A percentile compares a stretch with the other conserved stretches of the same genome.
These are phyloP conservation scores for Monilinia polystroma DNA, from an alignment of 2,329 filamentous ascomycete species.

Conservation along the genomic window DNA sequence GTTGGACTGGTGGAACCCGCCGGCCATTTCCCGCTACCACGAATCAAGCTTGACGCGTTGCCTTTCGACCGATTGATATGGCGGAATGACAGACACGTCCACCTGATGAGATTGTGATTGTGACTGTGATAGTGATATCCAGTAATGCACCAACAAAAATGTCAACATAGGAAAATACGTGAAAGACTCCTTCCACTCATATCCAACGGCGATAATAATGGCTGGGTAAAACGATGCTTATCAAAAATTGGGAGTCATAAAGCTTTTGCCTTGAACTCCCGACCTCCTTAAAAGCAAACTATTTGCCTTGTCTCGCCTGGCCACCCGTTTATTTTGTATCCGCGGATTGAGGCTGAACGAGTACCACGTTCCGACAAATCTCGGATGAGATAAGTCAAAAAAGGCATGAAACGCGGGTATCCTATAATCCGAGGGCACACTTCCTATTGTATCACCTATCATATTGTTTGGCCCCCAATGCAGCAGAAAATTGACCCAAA, in stretches of 20 bases:
- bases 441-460: conserved; percentile 13
- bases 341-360: conserved; percentile 10
- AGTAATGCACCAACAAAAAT: background rate
- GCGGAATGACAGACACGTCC: conserved; percentile 5
- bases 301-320: conserved; percentile 6
- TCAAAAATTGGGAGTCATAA: background rate
- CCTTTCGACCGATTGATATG: conserved; percentile 12
- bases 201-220: background rate
- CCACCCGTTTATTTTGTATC: conserved; percentile 18
- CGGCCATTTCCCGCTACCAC: background rate
- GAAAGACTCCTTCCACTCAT: conserved; percentile 11
- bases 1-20: conserved; percentile 11
- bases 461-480: conserved; percentile 13
- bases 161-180: background rate
- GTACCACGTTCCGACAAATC: conserved; percentile 12
- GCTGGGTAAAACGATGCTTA: background rate
- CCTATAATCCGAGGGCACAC: conserved; percentile 2
- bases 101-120: conserved; percentile 12
- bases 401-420: conserved; percentile 16
- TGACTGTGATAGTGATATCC: conserved; percentile 4
- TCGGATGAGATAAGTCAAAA: conserved; percentile 13
- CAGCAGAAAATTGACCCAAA: background rate
- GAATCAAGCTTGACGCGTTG: conserved; percentile 4
- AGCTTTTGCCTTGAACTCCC: background rate
- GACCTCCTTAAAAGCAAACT: background rate